Percentiles rank a stretch among this genome's conserved stretches.
Evolutionary conservation across 1,139 yeast genomes (phyloP).

Genomic region (Scheffersomyces quercinus): DNA sequence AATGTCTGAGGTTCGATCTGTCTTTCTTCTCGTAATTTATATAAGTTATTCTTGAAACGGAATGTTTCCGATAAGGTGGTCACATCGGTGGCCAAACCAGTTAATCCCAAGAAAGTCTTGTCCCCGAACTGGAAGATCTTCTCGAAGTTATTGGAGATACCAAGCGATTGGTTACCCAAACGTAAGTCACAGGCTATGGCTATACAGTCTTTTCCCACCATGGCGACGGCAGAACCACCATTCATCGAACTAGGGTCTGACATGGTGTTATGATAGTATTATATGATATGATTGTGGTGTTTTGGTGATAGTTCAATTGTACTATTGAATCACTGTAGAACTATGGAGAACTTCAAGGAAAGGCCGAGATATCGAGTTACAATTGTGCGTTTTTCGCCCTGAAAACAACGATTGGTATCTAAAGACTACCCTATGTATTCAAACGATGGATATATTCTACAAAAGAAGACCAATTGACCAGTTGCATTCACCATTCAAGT

Average conservation of each 20-base stretch:
- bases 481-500: no score
- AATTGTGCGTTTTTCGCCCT: no score
- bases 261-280: conserved; percentile 21
- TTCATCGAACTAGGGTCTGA: conserved; percentile 53
- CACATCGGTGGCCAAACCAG: conserved; percentile 96
- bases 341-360: no score
- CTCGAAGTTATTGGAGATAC: conserved; percentile 89
- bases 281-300: no score
- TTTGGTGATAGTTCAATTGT: no score
- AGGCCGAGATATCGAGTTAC: no score
- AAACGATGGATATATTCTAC: no score
- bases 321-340: no score
- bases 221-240: conserved; percentile 96
- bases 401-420: no score
- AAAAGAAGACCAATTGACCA: no score
- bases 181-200: conserved; percentile 97
- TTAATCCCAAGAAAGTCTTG: conserved; percentile 83
- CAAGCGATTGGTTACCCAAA: conserved; percentile 90
- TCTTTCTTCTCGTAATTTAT: conserved; percentile 89
- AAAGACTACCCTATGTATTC: no score
- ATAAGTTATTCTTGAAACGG: conserved; percentile 82
- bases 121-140: conserved; percentile 81
- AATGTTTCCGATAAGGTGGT: conserved; percentile 80
- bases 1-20: conserved; percentile 89
- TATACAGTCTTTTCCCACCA: conserved; percentile 97